phyloP scores from a whole-genome alignment of 1,284 basidiomycete genomes.

The Neonothopanus nambi region DNA sequence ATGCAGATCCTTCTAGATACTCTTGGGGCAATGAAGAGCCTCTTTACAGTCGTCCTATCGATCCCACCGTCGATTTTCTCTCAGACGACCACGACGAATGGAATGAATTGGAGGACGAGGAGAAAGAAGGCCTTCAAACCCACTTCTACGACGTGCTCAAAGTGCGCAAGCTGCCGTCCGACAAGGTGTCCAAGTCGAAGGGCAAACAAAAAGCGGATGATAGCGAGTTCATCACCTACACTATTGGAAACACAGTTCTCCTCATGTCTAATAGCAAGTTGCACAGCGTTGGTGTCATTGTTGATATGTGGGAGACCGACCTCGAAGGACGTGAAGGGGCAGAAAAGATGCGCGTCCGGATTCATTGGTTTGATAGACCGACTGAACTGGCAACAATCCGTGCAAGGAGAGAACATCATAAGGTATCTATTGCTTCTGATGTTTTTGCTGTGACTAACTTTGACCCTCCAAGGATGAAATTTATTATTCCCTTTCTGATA shows the following conservation, averaged over 20 bases:
- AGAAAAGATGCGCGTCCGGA: conserved; percentile 49
- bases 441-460: conserved; percentile 11
- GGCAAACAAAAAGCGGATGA: conserved; percentile 14
- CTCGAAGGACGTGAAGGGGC: conserved; percentile 22
- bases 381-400: conserved; percentile 57
- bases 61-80: conserved; percentile 36
- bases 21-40: conserved; percentile 42
- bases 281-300: conserved; percentile 65
- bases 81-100: conserved; percentile 33
- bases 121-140: conserved; percentile 32
- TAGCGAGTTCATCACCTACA: conserved; percentile 35
- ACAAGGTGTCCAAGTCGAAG: conserved; percentile 18
- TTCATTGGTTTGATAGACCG: conserved; percentile 75
- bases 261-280: conserved; percentile 51
- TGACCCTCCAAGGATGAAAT: conserved; percentile 57
- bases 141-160: conserved; percentile 42
- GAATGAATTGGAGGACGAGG: conserved; percentile 28
- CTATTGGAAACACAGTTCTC: conserved; percentile 64
- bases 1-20: conserved; percentile 28
- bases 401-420: conserved; percentile 52
- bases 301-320: conserved; percentile 62
- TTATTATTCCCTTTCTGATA: conserved; percentile 58
- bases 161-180: conserved; percentile 20
- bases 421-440: conserved; percentile 40
- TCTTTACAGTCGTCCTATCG: conserved; percentile 37